These are phyloP conservation scores for Phallus indusiatus DNA, from an alignment of 768 basidiomycete species.

Conservation along the genomic window DNA sequence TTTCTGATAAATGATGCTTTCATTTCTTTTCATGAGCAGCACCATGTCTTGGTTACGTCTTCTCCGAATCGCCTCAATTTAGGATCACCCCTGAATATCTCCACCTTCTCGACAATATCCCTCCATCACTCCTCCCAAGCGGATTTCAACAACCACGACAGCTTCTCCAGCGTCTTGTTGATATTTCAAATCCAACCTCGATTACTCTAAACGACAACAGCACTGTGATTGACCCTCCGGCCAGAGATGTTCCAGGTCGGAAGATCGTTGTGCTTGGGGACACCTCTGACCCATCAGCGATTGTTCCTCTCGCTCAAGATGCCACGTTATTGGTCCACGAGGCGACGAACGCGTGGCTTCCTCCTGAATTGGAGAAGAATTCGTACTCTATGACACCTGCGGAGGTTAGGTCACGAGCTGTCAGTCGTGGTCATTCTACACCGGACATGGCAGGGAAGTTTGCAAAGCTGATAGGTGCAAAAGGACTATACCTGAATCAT, in stretches of 20 bases:
- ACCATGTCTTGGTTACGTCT: conserved; percentile 71
- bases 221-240: conserved; percentile 19
- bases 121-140: conserved; percentile 19
- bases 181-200: conserved; percentile 8
- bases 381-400: conserved; percentile 30
- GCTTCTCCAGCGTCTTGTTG: conserved; percentile 17
- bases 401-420: conserved; percentile 48
- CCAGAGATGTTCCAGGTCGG: conserved; percentile 35
- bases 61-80: conserved; percentile 41
- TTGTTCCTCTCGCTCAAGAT: conserved; percentile 54
- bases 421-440: conserved; percentile 69
- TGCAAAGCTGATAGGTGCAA: conserved; percentile 50
- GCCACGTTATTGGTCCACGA: conserved; percentile 80
- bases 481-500: conserved; percentile 66
- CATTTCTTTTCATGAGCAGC: conserved; percentile 35
- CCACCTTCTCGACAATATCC: conserved; percentile 10
- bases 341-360: conserved; percentile 68
- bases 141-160: conserved; percentile 17
- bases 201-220: conserved; percentile 22
- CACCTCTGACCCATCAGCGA: conserved; percentile 52
- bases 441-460: conserved; percentile 72
- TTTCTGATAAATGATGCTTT: not conserved
- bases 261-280: conserved; percentile 75
- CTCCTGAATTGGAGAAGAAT: conserved; percentile 41
- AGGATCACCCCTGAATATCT: conserved; percentile 12